Percentiles rank a stretch among this genome's conserved stretches.
phyloP scores from a whole-genome alignment of 2,329 filamentous ascomycete species.

The Exophiala lecanii-corni region DNA sequence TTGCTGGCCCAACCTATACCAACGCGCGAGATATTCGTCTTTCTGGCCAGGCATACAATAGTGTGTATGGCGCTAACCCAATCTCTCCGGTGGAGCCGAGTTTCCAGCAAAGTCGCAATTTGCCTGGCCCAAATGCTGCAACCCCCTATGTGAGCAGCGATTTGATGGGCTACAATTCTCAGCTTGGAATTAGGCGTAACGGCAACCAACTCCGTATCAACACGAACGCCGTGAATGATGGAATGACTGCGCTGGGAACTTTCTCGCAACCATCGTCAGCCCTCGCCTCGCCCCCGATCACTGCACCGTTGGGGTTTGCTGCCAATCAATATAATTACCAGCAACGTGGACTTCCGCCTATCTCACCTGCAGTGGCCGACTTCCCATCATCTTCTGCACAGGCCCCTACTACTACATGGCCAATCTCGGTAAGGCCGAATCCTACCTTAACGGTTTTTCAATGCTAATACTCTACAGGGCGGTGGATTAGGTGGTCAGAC shows the following conservation, averaged over 20 bases:
- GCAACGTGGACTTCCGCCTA: constrained; percentile 25
- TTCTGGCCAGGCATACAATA: constrained; percentile 19
- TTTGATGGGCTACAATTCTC: constrained; percentile 13
- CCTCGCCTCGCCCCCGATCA: constrained; percentile 22
- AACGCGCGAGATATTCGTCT: constrained; percentile 19
- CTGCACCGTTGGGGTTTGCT: constrained; percentile 10
- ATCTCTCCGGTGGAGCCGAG: constrained; percentile 15
- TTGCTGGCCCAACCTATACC: constrained; percentile 11
- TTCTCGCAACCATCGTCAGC: constrained; percentile 12
- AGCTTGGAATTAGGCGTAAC: constrained; percentile 20
- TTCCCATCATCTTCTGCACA: constrained; percentile 15
- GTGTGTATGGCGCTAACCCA: constrained; percentile 19
- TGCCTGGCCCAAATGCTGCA: constrained; percentile 13
- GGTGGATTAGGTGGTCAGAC: constrained; percentile 59
- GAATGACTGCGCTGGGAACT: constrained; percentile 15
- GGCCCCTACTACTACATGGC: constrained; percentile 25
- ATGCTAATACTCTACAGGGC: constrained; percentile 35
- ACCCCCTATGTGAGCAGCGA: constrained; percentile 16
- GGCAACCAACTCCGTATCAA: constrained; percentile 19
- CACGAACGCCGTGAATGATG: constrained; percentile 13
- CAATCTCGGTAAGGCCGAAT: constrained; percentile 22
- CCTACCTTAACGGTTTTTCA: constrained; percentile 8
- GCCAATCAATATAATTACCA: constrained; percentile 19
- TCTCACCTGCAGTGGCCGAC: constrained; percentile 18
- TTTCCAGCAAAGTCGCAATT: constrained; percentile 17